Evolutionary conservation across 495 filamentous ascomycete genomes (phyloP).

Genomic region (Aspergillus avenaceus): DNA sequence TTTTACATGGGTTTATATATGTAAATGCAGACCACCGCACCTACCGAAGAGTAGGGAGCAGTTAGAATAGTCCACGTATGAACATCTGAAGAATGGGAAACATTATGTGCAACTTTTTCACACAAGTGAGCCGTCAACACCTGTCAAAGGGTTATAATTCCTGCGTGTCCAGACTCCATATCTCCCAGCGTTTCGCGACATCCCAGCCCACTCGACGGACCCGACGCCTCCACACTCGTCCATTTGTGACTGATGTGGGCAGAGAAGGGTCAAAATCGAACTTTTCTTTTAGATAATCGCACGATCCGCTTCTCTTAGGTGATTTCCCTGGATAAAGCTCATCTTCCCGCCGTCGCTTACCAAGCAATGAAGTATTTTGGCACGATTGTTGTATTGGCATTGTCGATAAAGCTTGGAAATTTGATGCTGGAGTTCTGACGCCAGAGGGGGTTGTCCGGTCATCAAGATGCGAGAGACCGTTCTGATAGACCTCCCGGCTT

Average conservation of each 20-base stretch:
- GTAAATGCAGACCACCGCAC: not conserved
- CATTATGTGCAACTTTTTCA: too few species aligned
- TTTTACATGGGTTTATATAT: too few species aligned
- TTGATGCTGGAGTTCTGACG: conserved; percentile 3
- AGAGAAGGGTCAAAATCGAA: not conserved
- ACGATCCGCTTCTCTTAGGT: not conserved
- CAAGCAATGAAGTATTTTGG: conserved; percentile 10
- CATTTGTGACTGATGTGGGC: conserved; percentile 5
- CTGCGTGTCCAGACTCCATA: conserved; percentile 40
- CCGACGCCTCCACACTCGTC: conserved; percentile 24
- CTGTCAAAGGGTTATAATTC: conserved; percentile 24
- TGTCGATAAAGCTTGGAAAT: too few species aligned
- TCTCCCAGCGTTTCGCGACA: conserved; percentile 38
- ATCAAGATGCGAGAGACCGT: not conserved
- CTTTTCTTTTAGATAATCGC: not conserved
- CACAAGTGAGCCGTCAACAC: too few species aligned
- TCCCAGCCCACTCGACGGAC: conserved; percentile 40
- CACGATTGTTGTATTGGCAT: not conserved
- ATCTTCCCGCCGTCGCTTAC: conserved; percentile 18
- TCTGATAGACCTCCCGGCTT: conserved; percentile 2
- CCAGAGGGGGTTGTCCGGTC: not conserved
- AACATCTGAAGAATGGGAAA: not conserved
- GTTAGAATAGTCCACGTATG: not conserved
- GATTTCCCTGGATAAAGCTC: not conserved
- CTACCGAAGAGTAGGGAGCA: not conserved